These are phyloP conservation scores for Fusarium anguioides DNA, from an alignment of 2,329 filamentous ascomycete species.

Conservation along the genomic window DNA sequence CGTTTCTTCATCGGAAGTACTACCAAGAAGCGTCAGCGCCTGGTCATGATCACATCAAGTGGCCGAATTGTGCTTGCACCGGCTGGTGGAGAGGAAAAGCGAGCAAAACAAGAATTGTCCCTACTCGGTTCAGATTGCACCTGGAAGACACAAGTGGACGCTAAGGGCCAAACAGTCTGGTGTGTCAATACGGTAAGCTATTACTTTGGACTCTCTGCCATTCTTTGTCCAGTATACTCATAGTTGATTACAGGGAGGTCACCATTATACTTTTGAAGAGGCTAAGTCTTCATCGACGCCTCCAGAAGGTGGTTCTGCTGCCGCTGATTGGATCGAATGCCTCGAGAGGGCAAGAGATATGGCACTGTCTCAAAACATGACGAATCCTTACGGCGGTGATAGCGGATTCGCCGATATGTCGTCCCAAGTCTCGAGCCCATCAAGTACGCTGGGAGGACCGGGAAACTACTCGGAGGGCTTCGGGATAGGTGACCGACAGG, in stretches of 20 bases:
- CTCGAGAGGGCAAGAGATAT: slow-evolving; percentile 88
- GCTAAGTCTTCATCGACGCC: slow-evolving; percentile 72
- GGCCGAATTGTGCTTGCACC: slow-evolving; percentile 90
- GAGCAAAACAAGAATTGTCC: slow-evolving; percentile 92
- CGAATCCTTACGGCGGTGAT: slow-evolving; percentile 74
- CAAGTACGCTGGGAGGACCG: slow-evolving; percentile 75
- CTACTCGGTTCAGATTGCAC: slow-evolving; percentile 78
- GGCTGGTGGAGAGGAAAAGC: slow-evolving; percentile 94
- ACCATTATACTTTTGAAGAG: slow-evolving; percentile 94
- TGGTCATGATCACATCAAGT: slow-evolving; percentile 95
- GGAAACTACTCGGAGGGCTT: slow-evolving; percentile 65
- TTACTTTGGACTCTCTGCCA: background rate
- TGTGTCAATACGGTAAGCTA: slow-evolving; percentile 88
- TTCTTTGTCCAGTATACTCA: background rate
- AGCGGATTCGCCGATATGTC: slow-evolving; percentile 75
- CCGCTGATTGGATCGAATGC: slow-evolving; percentile 92
- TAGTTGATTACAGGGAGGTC: slow-evolving; percentile 72
- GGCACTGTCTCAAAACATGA: slow-evolving; percentile 77
- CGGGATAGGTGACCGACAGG: slow-evolving; percentile 61
- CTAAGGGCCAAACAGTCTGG: slow-evolving; percentile 90
- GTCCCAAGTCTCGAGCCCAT: slow-evolving; percentile 79
- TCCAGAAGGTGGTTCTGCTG: slow-evolving; percentile 72
- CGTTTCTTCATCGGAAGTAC: slow-evolving; percentile 93
- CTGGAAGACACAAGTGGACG: slow-evolving; percentile 84
- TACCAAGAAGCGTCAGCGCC: slow-evolving; percentile 89